Evolutionary conservation across 352 stramenopile genomes (phyloP).

Genomic region (Elongisporangium senticosum): DNA sequence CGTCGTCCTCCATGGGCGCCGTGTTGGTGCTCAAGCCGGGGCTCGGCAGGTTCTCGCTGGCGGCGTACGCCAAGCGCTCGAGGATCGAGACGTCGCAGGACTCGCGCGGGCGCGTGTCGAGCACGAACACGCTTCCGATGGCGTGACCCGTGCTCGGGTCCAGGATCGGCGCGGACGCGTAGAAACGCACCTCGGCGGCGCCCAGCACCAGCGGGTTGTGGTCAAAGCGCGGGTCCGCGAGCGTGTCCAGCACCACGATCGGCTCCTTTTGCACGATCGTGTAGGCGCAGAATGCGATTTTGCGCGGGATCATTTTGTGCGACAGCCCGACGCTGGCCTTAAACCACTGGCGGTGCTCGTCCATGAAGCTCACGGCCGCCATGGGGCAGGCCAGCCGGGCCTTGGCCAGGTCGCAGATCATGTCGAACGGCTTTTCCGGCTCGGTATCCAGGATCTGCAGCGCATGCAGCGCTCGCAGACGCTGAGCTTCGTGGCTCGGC

Average conservation of each 20-base stretch:
- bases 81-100: conserved; percentile 65
- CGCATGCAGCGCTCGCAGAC: conserved; percentile 40
- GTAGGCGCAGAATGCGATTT: conserved; percentile 79
- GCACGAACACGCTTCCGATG: conserved; percentile 76
- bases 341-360: conserved; percentile 75
- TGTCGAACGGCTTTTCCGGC: conserved; percentile 60
- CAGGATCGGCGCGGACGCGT: conserved; percentile 81
- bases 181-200: conserved; percentile 90
- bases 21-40: conserved; percentile 1
- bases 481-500: conserved; percentile 39
- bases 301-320: conserved; percentile 74
- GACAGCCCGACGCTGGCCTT: conserved; percentile 62
- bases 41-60: conserved; percentile 46
- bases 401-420: conserved; percentile 77
- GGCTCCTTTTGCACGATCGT: conserved; percentile 47
- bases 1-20: conserved; percentile 5
- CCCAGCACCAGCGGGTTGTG: conserved; percentile 88
- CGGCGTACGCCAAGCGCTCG: conserved; percentile 52
- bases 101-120: conserved; percentile 70
- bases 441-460: conserved; percentile 58
- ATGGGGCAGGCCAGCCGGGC: conserved; percentile 59
- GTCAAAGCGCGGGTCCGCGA: conserved; percentile 85
- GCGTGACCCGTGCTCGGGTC: conserved; percentile 48
- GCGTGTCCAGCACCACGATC: conserved; percentile 84
- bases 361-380: conserved; percentile 77